Base-by-base conservation (phyloP, 2,329 filamentous ascomycete species). In the Epichloe gansuensis region DNA sequence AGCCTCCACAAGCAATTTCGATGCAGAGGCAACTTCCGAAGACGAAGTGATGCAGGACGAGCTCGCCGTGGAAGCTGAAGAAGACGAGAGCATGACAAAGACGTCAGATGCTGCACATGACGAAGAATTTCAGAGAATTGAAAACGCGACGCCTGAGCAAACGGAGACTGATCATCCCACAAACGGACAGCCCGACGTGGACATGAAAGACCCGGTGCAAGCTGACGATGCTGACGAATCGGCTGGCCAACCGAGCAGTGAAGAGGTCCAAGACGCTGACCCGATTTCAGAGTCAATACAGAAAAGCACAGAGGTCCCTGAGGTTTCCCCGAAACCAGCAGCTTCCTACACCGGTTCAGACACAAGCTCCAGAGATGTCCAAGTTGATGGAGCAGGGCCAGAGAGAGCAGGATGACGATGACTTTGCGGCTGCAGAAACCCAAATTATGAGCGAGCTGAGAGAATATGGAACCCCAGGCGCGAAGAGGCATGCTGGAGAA, bases 391-490 rank as follows among this genome's bases (percentile, higher is more conserved):
- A 5, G 7, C 11, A 4, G 25, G 46, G 39, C 35, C 42, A 46
- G 23, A 44, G 46, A 39, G 50, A 55, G n/a, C 44, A 52, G 13
- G 41, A 31, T 11, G 37, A 41, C 31, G 38, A 52, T 25, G 53
- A 44, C 15, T 37, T 44, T 28, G 44, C 34, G 1, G 51, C 59
- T 11, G 61, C 55, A 9, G 57, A 60, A 50, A 50, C 60, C 44
- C 61, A 62, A 43, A 61, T 61, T 12, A 56, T 59, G 49, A 49
- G 48, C 11, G 61, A 64, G 28, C 47, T 48, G 35, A 43, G 55
- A 42, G 56, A 56, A 21, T 54, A 45, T 38, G 51, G 50, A 28
- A 45, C 39, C 28, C 46, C 31, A 46, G 54, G 57, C 21, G 48
- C 44, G n/a, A 35, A 48, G 8, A 53, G 50, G 42, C 50, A 54